Evolutionary conservation across 75 land plant genomes (phyloP), one percentile per base, ranked within the genome.

Genomic region (Sequoiadendron giganteum): DNA sequence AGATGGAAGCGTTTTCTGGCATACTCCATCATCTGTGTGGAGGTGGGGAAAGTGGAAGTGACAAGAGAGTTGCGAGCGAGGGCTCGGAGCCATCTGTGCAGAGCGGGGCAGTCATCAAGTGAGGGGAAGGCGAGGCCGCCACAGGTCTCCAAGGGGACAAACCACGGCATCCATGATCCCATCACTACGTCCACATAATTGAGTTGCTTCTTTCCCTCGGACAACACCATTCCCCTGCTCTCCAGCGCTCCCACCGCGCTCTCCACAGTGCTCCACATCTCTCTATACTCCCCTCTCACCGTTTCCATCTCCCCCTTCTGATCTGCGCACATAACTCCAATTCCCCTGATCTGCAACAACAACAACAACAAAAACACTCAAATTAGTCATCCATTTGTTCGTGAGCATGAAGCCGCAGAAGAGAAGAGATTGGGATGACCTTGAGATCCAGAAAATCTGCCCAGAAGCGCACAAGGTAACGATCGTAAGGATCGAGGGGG

Each of bases 381-480:
- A 38, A n/a, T 19, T 58, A 21, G 21, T 58, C 6, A 58, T 58
- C 0, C 75, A 72, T 72, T 28, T 25, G 38, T 36, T 36, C 0
- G 0, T 36, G 38, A 72, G 75, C 61, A 19, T 18, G 61, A 15
- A 56, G 15, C n/a, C n/a, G n/a, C n/a, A 19, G 21, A 19, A 56
- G 5, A 21, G 25, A 58, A 4, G 5, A 36, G 38, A 36, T 36
- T 36, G 38, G 38, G 38, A 58, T 18, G 32, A 92, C 93, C 92
- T 92, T 90, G 45, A 88, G 90, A 48, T 93, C 91, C 11, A 89
- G 84, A 85, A 90, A 93, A 70, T 87, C 88, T 54, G 88, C 81
- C 95, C 95, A 94, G 87, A 94, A 94, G 34, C 93, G 89, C 34
- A 87, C 95, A 38, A 88, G 18, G 84, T 94, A 88, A 40, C 91